phyloP scores from a whole-genome alignment of 225 moss, liverwort and hornwort genomes.

The Physcomitrellopsis africana region DNA sequence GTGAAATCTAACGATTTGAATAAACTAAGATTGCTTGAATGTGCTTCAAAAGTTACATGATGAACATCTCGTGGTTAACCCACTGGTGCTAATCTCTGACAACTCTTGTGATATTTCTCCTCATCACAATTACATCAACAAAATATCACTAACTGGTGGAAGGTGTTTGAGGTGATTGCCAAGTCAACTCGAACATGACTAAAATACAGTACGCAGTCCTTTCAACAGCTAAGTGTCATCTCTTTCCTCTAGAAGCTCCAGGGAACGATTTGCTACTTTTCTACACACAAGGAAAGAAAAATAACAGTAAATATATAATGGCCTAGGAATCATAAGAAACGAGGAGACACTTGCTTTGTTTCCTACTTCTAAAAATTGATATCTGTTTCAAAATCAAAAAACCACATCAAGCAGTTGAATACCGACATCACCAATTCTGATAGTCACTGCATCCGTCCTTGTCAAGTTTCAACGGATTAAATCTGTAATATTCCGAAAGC shows the following conservation, averaged over 20 bases:
- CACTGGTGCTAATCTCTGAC: conserved; percentile 1
- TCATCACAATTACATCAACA: not conserved
- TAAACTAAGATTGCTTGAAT: not conserved
- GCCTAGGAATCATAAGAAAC: not conserved
- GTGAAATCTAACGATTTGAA: not conserved
- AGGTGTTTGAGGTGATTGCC: not conserved
- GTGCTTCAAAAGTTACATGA: not conserved
- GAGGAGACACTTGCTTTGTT: not conserved
- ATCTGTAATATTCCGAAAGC: not conserved
- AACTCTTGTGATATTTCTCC: not conserved
- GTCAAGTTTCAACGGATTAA: not conserved
- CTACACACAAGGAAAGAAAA: conserved; percentile 28
- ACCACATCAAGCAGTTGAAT: too few relatives aligned
- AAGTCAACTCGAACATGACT: conserved; percentile 8
- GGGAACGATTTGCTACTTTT: conserved; percentile 37
- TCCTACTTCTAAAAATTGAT: not conserved
- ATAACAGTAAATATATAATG: not conserved
- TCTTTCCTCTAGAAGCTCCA: conserved; percentile 32
- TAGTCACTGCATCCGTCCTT: not conserved
- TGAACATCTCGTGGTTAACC: not conserved
- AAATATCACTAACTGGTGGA: not conserved
- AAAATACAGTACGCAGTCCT: not conserved
- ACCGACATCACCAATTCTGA: not conserved
- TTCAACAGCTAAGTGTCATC: conserved; percentile 30
- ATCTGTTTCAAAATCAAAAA: not conserved